Evolutionary conservation across 768 basidiomycete genomes (phyloP).

Genomic region (Hysterangium stoloniferum): DNA sequence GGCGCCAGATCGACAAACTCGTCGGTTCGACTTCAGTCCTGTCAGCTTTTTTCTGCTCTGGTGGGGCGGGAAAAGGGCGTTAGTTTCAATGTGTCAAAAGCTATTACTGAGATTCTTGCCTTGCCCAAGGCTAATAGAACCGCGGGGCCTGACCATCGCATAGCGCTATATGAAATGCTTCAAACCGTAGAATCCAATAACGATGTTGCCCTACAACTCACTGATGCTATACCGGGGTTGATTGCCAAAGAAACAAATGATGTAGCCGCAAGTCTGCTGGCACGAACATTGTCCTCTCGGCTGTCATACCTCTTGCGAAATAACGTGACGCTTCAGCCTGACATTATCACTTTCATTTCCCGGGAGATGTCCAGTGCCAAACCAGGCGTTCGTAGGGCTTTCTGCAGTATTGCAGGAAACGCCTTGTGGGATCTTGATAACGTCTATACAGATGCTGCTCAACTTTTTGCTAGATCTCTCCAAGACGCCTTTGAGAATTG

Average conservation of each 20-base stretch:
- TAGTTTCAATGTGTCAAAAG: slow-evolving; percentile 31
- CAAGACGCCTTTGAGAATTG: slow-evolving; percentile 59
- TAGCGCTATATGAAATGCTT: slow-evolving; percentile 76
- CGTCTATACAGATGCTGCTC: slow-evolving; percentile 33
- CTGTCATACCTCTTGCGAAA: slow-evolving; percentile 44
- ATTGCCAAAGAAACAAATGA: slow-evolving; percentile 78
- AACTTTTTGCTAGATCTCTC: slow-evolving; percentile 46
- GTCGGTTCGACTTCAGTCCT: slow-evolving; percentile 46
- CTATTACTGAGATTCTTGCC: slow-evolving; percentile 59
- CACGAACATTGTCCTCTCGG: slow-evolving; percentile 49
- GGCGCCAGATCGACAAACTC: slow-evolving; percentile 70
- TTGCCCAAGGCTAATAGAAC: slow-evolving; percentile 82
- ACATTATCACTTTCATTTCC: slow-evolving; percentile 41
- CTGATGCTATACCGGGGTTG: slow-evolving; percentile 36
- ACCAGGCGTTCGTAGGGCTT: slow-evolving; percentile 49
- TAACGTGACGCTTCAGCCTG: slow-evolving; percentile 34
- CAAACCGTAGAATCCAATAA: slow-evolving; percentile 41
- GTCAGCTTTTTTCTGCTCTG: slow-evolving; percentile 48
- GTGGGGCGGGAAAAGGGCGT: slow-evolving; percentile 26
- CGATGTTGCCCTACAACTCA: slow-evolving; percentile 37
- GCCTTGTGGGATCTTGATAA: slow-evolving; percentile 42
- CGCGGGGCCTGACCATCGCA: slow-evolving; percentile 77
- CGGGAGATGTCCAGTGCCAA: slow-evolving; percentile 73
- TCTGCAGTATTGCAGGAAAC: slow-evolving; percentile 56
- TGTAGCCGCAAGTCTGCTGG: slow-evolving; percentile 45